phyloP scores from a whole-genome alignment of 129 eudicot genomes.

The Daucus carota region DH1_v3.0 NC_030383.2:306501-307000 shows the following conservation, averaged over 20 bases:
- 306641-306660: too few species aligned
- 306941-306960: constrained; percentile 25
- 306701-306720: too few species aligned
- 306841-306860: constrained; percentile 18
- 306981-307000: constrained; percentile 33
- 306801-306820: constrained; percentile 33
- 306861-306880: constrained; percentile 32
- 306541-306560: too few species aligned
- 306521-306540: constrained; percentile 22
- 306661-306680: too few species aligned
- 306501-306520: constrained; percentile 49
- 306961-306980: constrained; percentile 43
- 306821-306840: constrained; percentile 9
- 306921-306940: constrained; percentile 41
- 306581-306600: too few species aligned
- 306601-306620: too few species aligned
- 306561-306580: too few species aligned
- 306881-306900: constrained; percentile 44
- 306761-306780: constrained; percentile 24
- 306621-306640: too few species aligned
- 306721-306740: too few species aligned
- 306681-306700: too few species aligned
- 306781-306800: constrained; percentile 30
- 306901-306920: constrained; percentile 50
- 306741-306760: neutral